Evolutionary conservation across 2,329 filamentous ascomycete species (phyloP), one percentile per base, ranked within the genome.

Genomic region (Orbilia ellipsospora): DNA sequence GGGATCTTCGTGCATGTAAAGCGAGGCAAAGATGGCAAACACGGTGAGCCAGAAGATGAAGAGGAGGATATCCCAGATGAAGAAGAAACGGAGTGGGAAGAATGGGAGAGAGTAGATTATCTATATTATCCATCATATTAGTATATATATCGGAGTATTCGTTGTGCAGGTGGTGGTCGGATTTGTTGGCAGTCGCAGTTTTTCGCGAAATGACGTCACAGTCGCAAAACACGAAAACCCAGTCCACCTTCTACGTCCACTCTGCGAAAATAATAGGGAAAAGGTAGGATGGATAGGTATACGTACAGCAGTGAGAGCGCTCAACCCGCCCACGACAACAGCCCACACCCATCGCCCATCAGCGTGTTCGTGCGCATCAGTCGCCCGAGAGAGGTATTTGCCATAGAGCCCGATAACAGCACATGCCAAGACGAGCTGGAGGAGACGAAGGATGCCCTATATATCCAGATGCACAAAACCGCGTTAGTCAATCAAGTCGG

Each of bases 11-110:
- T 87, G 82, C 80, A 96, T 91, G 84, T 90, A 97, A 85, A 94
- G 88, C 79, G 87, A 89, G 64, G 90, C 93, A 81, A 97, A 97
- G 74, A 95, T 84, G 16, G 92, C 93, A 81, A 96, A 96, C 4
- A 95, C 85, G 1, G 89, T 88, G 73, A 93, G 88, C 90, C 92
- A 96, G 1, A 82, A 78, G 31, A 85, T 50, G 78, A 83, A 85
- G 2, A 86, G 81, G 8, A 81, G 74, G 18, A 83, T 73, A 57
- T 86, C 85, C 83, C 83, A 85, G 13, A 81, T 80, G 54, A 85
- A 86, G 4, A 84, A 75, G 42, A 62, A 75, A 59, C 72, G 64
- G 52, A 75, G 72, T 5, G 72, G 72, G 57, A 60, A 75, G 64
- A 75, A 75, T 5, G 72, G 72, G 40, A 75, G 72, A 5, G 72